phyloP scores from a whole-genome alignment of 129 eudicot species.

The Centaurea solstitialis region DNA sequence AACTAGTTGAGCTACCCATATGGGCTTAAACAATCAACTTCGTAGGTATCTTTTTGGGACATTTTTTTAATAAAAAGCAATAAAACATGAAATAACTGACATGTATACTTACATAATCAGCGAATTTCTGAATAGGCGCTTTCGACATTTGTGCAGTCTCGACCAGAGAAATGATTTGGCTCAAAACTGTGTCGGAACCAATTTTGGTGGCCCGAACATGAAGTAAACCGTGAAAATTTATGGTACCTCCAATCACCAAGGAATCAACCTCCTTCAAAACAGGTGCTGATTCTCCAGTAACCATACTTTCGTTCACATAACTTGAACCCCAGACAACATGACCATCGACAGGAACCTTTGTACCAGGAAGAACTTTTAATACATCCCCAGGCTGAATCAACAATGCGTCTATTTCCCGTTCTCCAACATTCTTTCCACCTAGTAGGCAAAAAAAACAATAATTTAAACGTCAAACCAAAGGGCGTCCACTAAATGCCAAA shows the following conservation, averaged over 20 bases:
- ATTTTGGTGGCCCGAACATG: slow-evolving; percentile 88
- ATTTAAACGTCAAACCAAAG: neutral
- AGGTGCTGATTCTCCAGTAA: slow-evolving; percentile 97
- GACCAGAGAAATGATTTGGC: slow-evolving; percentile 88
- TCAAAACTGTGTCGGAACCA: slow-evolving; percentile 90
- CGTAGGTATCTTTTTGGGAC: neutral
- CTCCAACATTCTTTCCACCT: slow-evolving; percentile 84
- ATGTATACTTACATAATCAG: slow-evolving; percentile 74
- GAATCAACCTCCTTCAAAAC: slow-evolving; percentile 74
- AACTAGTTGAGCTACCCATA: neutral
- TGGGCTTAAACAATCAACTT: neutral
- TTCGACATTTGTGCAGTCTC: slow-evolving; percentile 99
- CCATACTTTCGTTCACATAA: slow-evolving; percentile 95
- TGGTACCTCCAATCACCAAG: slow-evolving; percentile 86
- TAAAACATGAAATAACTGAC: neutral
- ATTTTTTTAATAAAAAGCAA: neutral
- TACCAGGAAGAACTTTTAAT: slow-evolving; percentile 87
- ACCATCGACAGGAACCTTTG: slow-evolving; percentile 93
- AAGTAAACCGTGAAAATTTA: slow-evolving; percentile 86
- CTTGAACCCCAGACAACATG: slow-evolving; percentile 92
- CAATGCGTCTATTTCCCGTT: slow-evolving; percentile 92
- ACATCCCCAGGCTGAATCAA: slow-evolving; percentile 91
- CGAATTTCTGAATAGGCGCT: slow-evolving; percentile 96
- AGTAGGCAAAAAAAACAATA: neutral
- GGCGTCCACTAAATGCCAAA: neutral